phyloP scores from a whole-genome alignment of 2,329 filamentous ascomycete genomes.

The Didymella exigua region DNA sequence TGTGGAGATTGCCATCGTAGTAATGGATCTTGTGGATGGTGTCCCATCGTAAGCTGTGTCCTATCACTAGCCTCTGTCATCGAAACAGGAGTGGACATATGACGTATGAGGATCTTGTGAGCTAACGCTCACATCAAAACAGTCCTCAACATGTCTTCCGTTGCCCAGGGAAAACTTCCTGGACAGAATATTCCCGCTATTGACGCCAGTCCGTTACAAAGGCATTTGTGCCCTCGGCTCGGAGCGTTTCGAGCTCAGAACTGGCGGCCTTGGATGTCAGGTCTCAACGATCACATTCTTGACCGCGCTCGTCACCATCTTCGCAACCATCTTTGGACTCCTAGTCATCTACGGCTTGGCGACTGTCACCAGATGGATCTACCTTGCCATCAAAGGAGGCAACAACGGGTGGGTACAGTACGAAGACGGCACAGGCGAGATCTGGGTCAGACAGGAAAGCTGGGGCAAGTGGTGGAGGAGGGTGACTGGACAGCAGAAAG shows the following conservation, averaged over 20 bases:
- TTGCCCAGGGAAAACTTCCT: conserved; percentile 46
- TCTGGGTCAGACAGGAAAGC: conserved; percentile 42
- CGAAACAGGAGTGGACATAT: too few species aligned
- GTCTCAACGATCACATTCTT: conserved; percentile 55
- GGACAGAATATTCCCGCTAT: conserved; percentile 44
- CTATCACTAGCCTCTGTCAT: background rate
- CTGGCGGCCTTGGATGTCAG: conserved; percentile 52
- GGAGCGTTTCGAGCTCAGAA: conserved; percentile 55
- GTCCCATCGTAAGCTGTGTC: conserved; percentile 46
- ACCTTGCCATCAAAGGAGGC: conserved; percentile 20
- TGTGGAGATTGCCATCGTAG: conserved; percentile 47
- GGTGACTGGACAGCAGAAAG: conserved; percentile 25
- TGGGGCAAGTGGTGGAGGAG: conserved; percentile 40
- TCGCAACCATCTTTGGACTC: conserved; percentile 49
- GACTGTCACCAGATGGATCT: conserved; percentile 22
- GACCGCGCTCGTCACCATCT: conserved; percentile 51
- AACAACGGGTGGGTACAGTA: conserved; percentile 38
- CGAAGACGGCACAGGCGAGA: conserved; percentile 34
- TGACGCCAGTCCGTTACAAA: conserved; percentile 47
- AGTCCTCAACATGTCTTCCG: conserved; percentile 53
- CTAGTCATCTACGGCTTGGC: conserved; percentile 42
- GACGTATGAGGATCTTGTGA: too few species aligned
- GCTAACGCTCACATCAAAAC: background rate
- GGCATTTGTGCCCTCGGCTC: conserved; percentile 45
- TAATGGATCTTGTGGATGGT: conserved; percentile 52